Evolutionary conservation across 495 filamentous ascomycete species (phyloP), one percentile per base, ranked within the genome.

Genomic region (Xylaria castorea): DNA sequence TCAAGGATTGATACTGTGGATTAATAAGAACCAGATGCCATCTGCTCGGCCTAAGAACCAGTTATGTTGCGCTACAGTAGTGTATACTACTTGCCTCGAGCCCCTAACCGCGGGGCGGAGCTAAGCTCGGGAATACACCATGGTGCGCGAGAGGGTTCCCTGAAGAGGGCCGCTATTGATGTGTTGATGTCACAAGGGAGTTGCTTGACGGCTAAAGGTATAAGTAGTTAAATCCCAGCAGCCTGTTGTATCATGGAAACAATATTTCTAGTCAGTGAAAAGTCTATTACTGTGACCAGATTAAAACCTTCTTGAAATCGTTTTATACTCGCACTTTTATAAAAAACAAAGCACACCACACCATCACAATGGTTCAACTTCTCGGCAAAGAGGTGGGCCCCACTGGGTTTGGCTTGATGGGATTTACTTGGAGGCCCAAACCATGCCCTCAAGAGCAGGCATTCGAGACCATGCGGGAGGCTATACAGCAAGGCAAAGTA

Each of bases 401-500:
- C n/a, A 89, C 80, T 18, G 89, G 89, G 55, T 89, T 82, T 71
- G 89, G 89, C 71, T 75, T 91, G 64, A 91, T 91, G 89, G 87
- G 92, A 75, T 84, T 95, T 73, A 96, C 93, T 58, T 95, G 92
- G 92, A 85, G 90, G n/a, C 74, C 83, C 4, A 75, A 85, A 3
- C 90, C 89, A 1, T 82, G 85, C 2, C 75, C 90, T 3, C 79
- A 90, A 44, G 87, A 90, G 38, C 84, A 90, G 76, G 86, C 91
- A 72, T 91, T 95, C 77, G 87, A 87, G 70, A 87, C 91, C 8
- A 85, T 96, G 82, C 89, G 87, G 73, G 86, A 89, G 27, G 85
- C 93, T 18, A 84, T 96, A 62, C 77, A 83, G n/a, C 81, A 83
- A 14, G 92, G 93, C 40, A 79, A 87, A 85, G 80, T 92, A 80